Evolutionary conservation across 371 early-diverging fungal genomes (phyloP), one percentile per base, ranked within the genome.

Genomic region (Mortierella sp.): DNA sequence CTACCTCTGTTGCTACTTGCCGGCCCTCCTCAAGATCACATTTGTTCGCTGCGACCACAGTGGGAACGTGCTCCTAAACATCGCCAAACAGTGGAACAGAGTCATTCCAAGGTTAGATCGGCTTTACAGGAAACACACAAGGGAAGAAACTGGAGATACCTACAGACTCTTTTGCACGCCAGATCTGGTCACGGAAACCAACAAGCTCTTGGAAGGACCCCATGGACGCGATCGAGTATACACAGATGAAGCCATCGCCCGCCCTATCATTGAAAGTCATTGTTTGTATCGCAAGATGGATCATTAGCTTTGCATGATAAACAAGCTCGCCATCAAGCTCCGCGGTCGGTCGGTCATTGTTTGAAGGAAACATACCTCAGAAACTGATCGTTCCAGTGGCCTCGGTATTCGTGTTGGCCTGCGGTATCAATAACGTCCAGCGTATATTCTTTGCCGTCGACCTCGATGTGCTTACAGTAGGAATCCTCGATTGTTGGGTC

Each of bases 31-130:
- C 74, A 45, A 90, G 62, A 67, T 91, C 91, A 39, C 78, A 84
- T 67, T 91, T 91, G 72, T 91, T 91, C 29, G 87, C 91, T 1
- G 90, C 81, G 21, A 91, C 59, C 31, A 89, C 80, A 57, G 86
- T 86, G 1, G 88, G 88, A 44, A 88, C 81, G 37, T 79, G 53
- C 21, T 69, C 77, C 16, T 47, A 28, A n/a, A n/a, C n/a, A n/a
- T n/a, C n/a, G n/a, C n/a, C n/a, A n/a, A n/a, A n/a, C n/a, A n/a
- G n/a, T n/a, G 4, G 17, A 49, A 25, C n/a, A 49, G 16, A 25
- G 29, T 9, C 17, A 25, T 17, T 27, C 24, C 14, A 21, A n/a
- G n/a, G n/a, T n/a, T n/a, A n/a, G n/a, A n/a, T n/a, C n/a, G n/a
- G n/a, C 10, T 34, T 34, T 4, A 29, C 25, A 25, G 14, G 2